Percentiles rank a stretch among this genome's conserved stretches.
phyloP scores from a whole-genome alignment of 2,329 filamentous ascomycete species.

The Nigrospora osmanthi region DNA sequence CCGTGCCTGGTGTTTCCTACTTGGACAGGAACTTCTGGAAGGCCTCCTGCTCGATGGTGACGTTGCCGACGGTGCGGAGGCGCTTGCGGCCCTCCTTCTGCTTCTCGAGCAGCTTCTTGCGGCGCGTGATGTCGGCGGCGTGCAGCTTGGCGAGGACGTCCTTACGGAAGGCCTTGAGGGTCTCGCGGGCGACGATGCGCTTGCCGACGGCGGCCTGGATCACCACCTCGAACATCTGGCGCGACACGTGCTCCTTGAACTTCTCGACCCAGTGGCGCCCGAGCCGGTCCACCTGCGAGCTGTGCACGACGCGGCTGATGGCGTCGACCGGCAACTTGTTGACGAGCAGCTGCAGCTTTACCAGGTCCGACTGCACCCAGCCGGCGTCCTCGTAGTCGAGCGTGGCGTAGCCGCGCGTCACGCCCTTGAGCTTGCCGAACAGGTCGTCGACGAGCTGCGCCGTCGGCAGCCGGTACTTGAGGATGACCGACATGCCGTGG shows the following conservation, averaged over 20 bases:
- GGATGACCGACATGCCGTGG: constrained; percentile 82
- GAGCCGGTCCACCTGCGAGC: constrained; percentile 70
- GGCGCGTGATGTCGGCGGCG: constrained; percentile 75
- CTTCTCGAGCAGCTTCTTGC: constrained; percentile 85
- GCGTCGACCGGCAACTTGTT: constrained; percentile 93
- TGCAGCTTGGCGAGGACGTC: constrained; percentile 92
- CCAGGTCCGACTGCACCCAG: constrained; percentile 71
- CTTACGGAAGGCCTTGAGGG: constrained; percentile 93
- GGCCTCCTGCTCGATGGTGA: constrained; percentile 91
- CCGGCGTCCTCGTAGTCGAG: constrained; percentile 95
- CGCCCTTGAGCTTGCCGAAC: constrained; percentile 91
- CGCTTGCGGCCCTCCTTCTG: constrained; percentile 94
- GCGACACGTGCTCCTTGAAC: constrained; percentile 93
- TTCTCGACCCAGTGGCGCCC: constrained; percentile 86
- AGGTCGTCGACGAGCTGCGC: constrained; percentile 92
- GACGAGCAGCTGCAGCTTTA: constrained; percentile 87
- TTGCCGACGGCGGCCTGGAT: constrained; percentile 86
- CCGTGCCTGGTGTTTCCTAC: constrained; percentile 28
- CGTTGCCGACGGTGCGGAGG: constrained; percentile 76
- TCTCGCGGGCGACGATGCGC: constrained; percentile 82
- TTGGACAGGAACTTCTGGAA: constrained; percentile 93
- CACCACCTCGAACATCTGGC: constrained; percentile 95
- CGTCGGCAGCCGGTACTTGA: constrained; percentile 85
- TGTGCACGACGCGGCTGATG: constrained; percentile 82
- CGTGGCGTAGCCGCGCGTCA: constrained; percentile 90